These are phyloP conservation scores for Somion occarium DNA, from an alignment of 1,284 basidiomycete species.

Conservation along the genomic window DNA sequence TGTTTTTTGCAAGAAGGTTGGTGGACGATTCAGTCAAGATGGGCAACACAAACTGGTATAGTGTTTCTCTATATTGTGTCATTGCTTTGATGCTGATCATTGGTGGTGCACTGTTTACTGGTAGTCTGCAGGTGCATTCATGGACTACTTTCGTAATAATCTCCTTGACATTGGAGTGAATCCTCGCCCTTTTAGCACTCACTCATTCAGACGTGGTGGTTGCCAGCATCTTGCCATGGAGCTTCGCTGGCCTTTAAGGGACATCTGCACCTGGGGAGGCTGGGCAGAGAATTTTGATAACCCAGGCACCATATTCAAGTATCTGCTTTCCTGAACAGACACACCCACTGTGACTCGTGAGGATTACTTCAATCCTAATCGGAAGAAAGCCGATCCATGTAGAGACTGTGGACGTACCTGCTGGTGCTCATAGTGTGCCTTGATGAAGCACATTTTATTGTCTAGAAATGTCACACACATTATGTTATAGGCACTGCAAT, in stretches of 20 bases:
- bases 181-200: slow-evolving; percentile 19
- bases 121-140: neutral
- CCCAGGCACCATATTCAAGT: slow-evolving; percentile 21
- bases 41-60: no score
- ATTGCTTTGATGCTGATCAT: no score
- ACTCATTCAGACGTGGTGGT: slow-evolving; percentile 22
- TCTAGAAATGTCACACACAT: no score
- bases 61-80: neutral
- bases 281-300: slow-evolving; percentile 19
- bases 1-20: neutral
- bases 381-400: slow-evolving; percentile 5
- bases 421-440: neutral
- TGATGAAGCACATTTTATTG: no score
- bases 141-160: neutral
- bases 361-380: slow-evolving; percentile 16
- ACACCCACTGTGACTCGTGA: slow-evolving; percentile 11
- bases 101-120: no score
- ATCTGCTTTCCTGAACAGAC: slow-evolving; percentile 20
- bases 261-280: slow-evolving; percentile 20
- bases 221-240: slow-evolving; percentile 19
- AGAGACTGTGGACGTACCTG: slow-evolving; percentile 7
- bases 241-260: slow-evolving; percentile 14
- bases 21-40: no score
- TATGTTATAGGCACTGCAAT: no score
- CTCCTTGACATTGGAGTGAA: slow-evolving; percentile 10